Evolutionary conservation across 805 yeast genomes (phyloP), one percentile per base, ranked within the genome.

Genomic region (Wickerhamomyces canadensis): DNA sequence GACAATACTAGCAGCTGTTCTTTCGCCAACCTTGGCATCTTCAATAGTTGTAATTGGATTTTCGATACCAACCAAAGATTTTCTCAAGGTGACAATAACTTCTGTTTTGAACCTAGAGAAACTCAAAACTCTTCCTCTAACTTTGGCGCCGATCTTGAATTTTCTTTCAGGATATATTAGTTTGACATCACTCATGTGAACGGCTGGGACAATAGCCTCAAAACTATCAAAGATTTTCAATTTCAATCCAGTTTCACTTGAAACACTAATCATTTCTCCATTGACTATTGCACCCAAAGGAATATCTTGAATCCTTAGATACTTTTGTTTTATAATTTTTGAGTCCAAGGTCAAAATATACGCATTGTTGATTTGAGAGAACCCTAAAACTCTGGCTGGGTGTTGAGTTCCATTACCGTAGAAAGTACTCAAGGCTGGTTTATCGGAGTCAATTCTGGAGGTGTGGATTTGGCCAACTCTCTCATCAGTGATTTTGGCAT

Each of bases 101-200:
- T 70, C 74, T 23, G 73, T 70, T 36, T 65, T 64, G 31, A 53
- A 62, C 27, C 57, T 49, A 31, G 70, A 62, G 17, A 74, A 69
- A 36, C 62, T 68, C 47, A 86, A 60, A 11, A 87, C 73, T 62
- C 95, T 76, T 44, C 81, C 93, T 50, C 73, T 83, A 22, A 86
- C 85, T 48, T 80, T 83, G 30, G 82, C 67, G 10, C 96, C 98
- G 31, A 80, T 78, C 60, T 84, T 85, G 70, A 81, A 91, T 53
- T 87, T 86, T 67, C 93, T 76, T 62, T 93, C 98, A 6, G 98
- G 98, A 54, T 91, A 82, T 3, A 78, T 76, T 45, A 91, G 68
- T 55, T 78, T 81, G 40, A 84, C 72, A 59, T 93, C 99, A 48
- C 95, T 80, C 60, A 93, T 74, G 51, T 91, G 96, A 19, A 65